phyloP scores from a whole-genome alignment of 768 basidiomycete species.

The Leccinum subgranulosum region DNA sequence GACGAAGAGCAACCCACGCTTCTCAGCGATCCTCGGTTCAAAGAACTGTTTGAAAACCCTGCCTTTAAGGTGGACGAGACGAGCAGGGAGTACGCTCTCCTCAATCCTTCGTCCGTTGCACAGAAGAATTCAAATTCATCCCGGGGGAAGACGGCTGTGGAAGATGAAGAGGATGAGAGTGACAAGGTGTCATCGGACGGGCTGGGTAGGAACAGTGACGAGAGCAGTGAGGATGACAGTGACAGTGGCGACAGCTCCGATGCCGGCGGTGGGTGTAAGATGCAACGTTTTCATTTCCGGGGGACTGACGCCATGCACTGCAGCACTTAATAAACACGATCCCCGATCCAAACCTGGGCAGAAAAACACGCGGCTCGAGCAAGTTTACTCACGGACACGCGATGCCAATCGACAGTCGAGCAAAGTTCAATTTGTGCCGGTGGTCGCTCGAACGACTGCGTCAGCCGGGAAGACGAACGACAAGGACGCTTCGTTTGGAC shows the following conservation, averaged over 20 bases:
- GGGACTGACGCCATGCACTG: slow-evolving; percentile 8
- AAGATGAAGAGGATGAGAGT: slow-evolving; percentile 87
- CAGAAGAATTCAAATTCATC: slow-evolving; percentile 38
- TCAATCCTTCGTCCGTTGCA: slow-evolving; percentile 83
- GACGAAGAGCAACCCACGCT: slow-evolving; percentile 41
- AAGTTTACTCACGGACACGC: slow-evolving; percentile 42
- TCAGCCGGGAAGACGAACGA: slow-evolving; percentile 32
- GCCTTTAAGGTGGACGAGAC: slow-evolving; percentile 90
- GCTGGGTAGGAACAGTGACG: slow-evolving; percentile 41
- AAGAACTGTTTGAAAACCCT: slow-evolving; percentile 85
- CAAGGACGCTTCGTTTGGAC: slow-evolving; percentile 65
- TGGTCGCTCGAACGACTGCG: slow-evolving; percentile 44
- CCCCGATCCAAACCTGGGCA: slow-evolving; percentile 49
- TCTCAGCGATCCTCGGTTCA: slow-evolving; percentile 86
- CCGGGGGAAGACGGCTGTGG: slow-evolving; percentile 72
- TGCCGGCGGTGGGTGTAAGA: slow-evolving; percentile 46
- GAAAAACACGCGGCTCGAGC: slow-evolving; percentile 44
- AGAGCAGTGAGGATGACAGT: slow-evolving; percentile 44
- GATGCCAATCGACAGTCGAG: slow-evolving; percentile 42
- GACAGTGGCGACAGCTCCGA: slow-evolving; percentile 50
- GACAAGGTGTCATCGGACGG: slow-evolving; percentile 63
- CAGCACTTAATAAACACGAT: slow-evolving; percentile 57
- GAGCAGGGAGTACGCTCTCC: slow-evolving; percentile 83
- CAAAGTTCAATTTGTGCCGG: slow-evolving; percentile 63
- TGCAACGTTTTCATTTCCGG: slow-evolving; percentile 9